Conservation (phyloP, 2,329 filamentous ascomycete species). For the Eurotiales sp. region DNA sequence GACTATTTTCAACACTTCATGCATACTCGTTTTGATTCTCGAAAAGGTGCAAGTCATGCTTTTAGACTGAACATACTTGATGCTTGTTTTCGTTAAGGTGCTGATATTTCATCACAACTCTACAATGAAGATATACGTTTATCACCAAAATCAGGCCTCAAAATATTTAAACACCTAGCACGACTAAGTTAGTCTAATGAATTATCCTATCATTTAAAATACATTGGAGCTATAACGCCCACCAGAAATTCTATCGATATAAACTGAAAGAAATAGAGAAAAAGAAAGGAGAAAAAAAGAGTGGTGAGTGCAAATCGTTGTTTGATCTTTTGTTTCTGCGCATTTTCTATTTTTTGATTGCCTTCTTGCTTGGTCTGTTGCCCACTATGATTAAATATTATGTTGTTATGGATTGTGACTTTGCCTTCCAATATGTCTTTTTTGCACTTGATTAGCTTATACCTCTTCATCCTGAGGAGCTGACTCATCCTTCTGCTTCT, state of each 20-base stretch:
- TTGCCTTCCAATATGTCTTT: background rate
- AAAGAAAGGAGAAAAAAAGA: background rate
- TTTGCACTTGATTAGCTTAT: background rate
- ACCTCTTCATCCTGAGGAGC: constrained; percentile 6
- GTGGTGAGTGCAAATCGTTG: background rate
- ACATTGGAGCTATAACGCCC: background rate
- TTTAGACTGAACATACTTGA: no score
- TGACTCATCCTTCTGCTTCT: constrained; percentile 20
- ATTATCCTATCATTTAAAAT: background rate
- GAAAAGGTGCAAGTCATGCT: no score
- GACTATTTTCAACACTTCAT: background rate
- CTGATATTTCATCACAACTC: background rate
- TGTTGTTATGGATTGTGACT: background rate
- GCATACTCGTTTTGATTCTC: no score
- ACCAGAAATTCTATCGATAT: background rate
- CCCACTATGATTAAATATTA: background rate
- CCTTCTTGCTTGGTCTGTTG: background rate
- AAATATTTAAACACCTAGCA: background rate
- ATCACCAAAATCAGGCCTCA: background rate
- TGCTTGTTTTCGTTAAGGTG: background rate
- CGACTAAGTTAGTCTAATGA: background rate
- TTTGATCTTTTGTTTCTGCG: background rate
- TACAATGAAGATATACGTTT: background rate
- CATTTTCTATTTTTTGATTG: background rate
- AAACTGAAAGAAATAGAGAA: background rate